phyloP scores from a whole-genome alignment of 2,329 filamentous ascomycete species.

The Talaromyces sp. region DNA sequence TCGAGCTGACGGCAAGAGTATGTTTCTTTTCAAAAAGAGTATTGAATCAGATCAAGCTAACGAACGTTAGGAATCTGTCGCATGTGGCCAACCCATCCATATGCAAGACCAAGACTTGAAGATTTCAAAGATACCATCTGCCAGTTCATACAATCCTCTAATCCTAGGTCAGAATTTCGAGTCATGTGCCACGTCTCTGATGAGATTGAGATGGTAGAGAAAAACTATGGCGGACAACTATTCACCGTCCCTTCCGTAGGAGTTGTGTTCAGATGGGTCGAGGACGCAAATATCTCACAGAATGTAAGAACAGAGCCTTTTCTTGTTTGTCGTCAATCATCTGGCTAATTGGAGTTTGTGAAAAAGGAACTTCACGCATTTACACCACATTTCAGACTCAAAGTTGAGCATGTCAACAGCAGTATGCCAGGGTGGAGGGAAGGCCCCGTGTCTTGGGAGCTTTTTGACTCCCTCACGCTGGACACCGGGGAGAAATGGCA shows the following conservation, averaged over 20 bases:
- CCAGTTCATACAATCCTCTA: not conserved
- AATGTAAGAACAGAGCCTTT: not conserved
- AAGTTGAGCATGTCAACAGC: not conserved
- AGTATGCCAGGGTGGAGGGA: not conserved
- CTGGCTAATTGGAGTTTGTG: not conserved
- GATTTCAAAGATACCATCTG: not conserved
- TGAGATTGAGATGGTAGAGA: not conserved
- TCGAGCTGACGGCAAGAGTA: conserved; percentile 8
- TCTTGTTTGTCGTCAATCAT: not conserved
- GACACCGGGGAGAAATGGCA: not conserved
- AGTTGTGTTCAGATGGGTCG: conserved; percentile 1
- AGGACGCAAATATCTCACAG: conserved; percentile 1
- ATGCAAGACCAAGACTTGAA: not conserved
- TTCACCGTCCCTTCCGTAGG: conserved; percentile 1
- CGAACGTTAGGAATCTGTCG: not conserved
- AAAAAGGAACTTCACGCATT: not conserved
- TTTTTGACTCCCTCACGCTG: not conserved
- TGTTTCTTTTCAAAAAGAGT: not conserved
- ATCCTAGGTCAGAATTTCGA: not conserved
- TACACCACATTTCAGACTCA: not conserved
- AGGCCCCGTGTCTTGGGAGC: not conserved
- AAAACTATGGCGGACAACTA: not conserved
- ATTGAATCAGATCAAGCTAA: not conserved
- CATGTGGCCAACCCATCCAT: not conserved
- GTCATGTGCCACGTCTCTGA: not conserved